Conservation (phyloP, 2,329 filamentous ascomycete genomes). For the Dothiorella sarmentorum region DNA sequence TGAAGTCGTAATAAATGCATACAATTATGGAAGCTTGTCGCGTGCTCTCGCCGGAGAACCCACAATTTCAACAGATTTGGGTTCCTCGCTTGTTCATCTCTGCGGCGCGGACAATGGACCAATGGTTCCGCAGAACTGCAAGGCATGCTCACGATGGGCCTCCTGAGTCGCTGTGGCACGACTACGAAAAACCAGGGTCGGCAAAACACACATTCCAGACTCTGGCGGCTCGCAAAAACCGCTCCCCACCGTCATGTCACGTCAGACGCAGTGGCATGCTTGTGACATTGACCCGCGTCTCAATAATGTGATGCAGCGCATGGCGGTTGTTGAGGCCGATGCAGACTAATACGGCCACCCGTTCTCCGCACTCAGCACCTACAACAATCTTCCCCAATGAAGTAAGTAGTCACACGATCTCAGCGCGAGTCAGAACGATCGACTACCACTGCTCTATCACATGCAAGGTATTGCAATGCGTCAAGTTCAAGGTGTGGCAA, state of each 20-base stretch:
- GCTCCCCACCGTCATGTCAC: not conserved
- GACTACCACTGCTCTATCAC: not conserved
- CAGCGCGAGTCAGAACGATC: not conserved
- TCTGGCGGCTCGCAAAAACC: not conserved
- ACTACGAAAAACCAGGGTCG: not conserved
- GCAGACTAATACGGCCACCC: not conserved
- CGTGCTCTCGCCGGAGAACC: not conserved
- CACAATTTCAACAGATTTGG: not conserved
- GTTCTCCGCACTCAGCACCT: constrained; percentile 8
- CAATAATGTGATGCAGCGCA: not conserved
- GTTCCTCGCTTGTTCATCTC: not conserved
- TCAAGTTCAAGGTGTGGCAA: not conserved
- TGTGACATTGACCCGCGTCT: not conserved
- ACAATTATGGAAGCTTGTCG: too few species aligned
- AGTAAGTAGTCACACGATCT: not conserved
- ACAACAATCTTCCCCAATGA: not conserved
- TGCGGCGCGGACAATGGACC: not conserved
- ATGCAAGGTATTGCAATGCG: not conserved
- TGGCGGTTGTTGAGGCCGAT: not conserved
- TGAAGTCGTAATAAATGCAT: too few species aligned
- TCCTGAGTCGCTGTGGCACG: not conserved
- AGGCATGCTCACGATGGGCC: not conserved
- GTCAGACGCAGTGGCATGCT: not conserved
- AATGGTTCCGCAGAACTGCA: not conserved
- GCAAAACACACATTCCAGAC: not conserved